Evolutionary conservation across 306 rosid genomes (phyloP).

Genomic region (Lathyrus sativus): DNA sequence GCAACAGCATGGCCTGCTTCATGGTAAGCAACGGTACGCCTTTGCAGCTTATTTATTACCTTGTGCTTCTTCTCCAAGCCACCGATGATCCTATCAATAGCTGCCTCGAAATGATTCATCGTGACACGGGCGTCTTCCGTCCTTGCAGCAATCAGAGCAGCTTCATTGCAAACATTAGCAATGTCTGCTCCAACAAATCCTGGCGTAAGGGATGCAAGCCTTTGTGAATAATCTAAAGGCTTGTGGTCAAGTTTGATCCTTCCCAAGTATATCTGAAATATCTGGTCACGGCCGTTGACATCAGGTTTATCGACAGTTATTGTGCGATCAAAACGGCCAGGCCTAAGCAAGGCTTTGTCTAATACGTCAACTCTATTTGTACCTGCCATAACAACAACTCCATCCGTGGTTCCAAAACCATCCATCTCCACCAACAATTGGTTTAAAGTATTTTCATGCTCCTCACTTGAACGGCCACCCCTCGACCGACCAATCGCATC

Average conservation of each 20-base stretch:
- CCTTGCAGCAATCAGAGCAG: slow-evolving; percentile 95
- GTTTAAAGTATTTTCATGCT: slow-evolving; percentile 93
- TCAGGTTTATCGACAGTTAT: slow-evolving; percentile 82
- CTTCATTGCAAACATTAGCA: slow-evolving; percentile 96
- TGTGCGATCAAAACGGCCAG: slow-evolving; percentile 94
- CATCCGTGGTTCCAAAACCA: slow-evolving; percentile 92
- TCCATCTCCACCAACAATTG: slow-evolving; percentile 97
- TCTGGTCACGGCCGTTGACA: slow-evolving; percentile 85
- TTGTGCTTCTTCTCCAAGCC: slow-evolving; percentile 96
- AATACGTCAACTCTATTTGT: slow-evolving; percentile 94
- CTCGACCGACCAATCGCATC: slow-evolving; percentile 48
- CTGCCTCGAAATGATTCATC: slow-evolving; percentile 81
- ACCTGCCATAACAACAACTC: slow-evolving; percentile 96
- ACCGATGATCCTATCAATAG: slow-evolving; percentile 91
- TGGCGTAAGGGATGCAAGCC: slow-evolving; percentile 94
- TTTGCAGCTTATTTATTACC: slow-evolving; percentile 88
- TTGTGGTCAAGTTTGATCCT: slow-evolving; percentile 78
- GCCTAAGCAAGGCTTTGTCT: slow-evolving; percentile 90
- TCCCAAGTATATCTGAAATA: slow-evolving; percentile 77
- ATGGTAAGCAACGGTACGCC: slow-evolving; percentile 93
- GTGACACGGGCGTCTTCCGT: slow-evolving; percentile 57
- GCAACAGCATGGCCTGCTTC: slow-evolving; percentile 96
- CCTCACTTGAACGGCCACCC: slow-evolving; percentile 83
- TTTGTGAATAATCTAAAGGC: slow-evolving; percentile 81
- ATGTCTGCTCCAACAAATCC: slow-evolving; percentile 99